Percentiles rank a stretch among this genome's conserved stretches.
Conservation (phyloP, 2,329 filamentous ascomycete species). For the Cercospora sp. region DNA sequence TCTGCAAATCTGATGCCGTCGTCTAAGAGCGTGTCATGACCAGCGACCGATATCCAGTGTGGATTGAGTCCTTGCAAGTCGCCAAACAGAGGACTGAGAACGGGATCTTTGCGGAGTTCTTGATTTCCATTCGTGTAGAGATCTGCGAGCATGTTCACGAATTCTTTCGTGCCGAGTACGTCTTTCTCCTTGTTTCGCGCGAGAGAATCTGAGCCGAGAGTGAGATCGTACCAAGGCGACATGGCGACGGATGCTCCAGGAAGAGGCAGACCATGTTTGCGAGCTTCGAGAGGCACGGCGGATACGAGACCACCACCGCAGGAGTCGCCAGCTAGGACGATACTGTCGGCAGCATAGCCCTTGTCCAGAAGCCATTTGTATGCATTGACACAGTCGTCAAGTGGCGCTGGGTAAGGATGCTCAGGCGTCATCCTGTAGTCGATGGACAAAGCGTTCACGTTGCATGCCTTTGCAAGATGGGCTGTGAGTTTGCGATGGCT, state of each 20-base stretch:
- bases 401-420: constrained; percentile 55
- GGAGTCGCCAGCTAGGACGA: constrained; percentile 31
- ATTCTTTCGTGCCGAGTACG: constrained; percentile 25
- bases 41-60: constrained; percentile 54
- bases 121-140: constrained; percentile 21
- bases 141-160: constrained; percentile 25
- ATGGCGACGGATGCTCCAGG: constrained; percentile 29
- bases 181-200: constrained; percentile 28
- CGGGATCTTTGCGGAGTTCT: constrained; percentile 21
- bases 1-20: constrained; percentile 55
- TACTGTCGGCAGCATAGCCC: constrained; percentile 33
- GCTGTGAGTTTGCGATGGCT: constrained; percentile 32
- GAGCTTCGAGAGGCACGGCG: constrained; percentile 29
- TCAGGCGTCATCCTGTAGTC: constrained; percentile 62
- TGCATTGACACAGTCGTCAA: constrained; percentile 58
- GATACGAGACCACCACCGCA: constrained; percentile 33
- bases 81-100: constrained; percentile 26
- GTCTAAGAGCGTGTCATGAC: constrained; percentile 54
- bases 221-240: constrained; percentile 33
- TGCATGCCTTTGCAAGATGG: constrained; percentile 48
- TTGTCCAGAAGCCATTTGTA: constrained; percentile 56
- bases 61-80: constrained; percentile 44
- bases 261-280: constrained; percentile 23
- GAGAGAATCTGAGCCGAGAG: constrained; percentile 19
- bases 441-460: constrained; percentile 54